These are phyloP conservation scores for Eucalyptus microcorys DNA, from an alignment of 345 rosid genomes.

Conservation along the genomic window DNA sequence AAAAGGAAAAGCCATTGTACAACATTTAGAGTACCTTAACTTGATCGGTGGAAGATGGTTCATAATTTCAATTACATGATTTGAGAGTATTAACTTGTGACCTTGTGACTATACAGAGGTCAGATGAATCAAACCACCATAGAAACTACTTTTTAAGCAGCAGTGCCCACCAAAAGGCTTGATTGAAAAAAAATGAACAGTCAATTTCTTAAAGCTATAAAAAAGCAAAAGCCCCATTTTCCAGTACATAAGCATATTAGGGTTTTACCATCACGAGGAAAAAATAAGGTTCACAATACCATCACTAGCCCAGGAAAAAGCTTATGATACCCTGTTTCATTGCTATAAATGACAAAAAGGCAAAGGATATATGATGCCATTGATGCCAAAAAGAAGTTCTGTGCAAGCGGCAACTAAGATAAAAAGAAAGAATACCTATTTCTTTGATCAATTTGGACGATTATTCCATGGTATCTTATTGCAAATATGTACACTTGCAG, in stretches of 20 bases:
- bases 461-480: not conserved
- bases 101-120: not conserved
- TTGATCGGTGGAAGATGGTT: not conserved
- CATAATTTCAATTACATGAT: not conserved
- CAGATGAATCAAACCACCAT: not conserved
- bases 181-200: not conserved
- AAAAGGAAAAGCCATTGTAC: not conserved
- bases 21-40: not conserved
- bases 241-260: not conserved
- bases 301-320: not conserved
- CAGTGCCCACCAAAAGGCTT: not conserved
- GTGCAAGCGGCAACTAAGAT: not conserved
- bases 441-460: not conserved
- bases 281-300: not conserved
- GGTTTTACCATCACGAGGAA: not conserved
- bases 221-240: not conserved
- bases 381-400: not conserved
- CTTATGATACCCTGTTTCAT: not conserved
- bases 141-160: not conserved
- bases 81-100: not conserved
- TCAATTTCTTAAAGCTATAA: not conserved
- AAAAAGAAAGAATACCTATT: not conserved
- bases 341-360: not conserved
- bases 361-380: not conserved
- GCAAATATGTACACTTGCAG: not conserved